phyloP scores from a whole-genome alignment of 805 yeast species.

The Dipodascus geniculatus region DNA sequence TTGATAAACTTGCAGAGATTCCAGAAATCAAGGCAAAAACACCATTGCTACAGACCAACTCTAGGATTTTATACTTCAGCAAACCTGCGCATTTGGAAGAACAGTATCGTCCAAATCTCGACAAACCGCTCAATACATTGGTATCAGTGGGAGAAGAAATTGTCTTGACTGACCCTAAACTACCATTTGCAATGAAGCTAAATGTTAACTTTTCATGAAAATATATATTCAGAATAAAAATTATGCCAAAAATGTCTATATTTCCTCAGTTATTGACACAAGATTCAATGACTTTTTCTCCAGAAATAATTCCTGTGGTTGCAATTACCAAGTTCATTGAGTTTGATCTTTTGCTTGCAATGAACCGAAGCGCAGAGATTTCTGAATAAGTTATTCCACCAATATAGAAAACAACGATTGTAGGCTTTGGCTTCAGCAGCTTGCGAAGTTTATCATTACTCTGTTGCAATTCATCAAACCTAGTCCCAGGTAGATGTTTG shows the following conservation, averaged over 20 bases:
- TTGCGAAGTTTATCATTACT: constrained; percentile 23
- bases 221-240: no score
- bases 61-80: constrained; percentile 33
- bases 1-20: constrained; percentile 28
- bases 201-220: constrained; percentile 14
- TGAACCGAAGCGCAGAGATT: constrained; percentile 52
- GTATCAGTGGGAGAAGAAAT: constrained; percentile 37
- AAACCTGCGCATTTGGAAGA: constrained; percentile 37
- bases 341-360: constrained; percentile 35
- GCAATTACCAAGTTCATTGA: constrained; percentile 32
- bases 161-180: constrained; percentile 38
- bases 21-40: constrained; percentile 24
- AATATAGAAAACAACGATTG: constrained; percentile 42
- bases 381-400: constrained; percentile 90
- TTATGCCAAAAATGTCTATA: no score
- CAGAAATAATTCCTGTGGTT: constrained; percentile 37
- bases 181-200: constrained; percentile 33
- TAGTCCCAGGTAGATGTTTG: constrained; percentile 26
- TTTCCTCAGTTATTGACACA: no score
- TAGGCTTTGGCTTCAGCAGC: constrained; percentile 20
- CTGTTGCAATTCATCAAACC: constrained; percentile 23
- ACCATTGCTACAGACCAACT: constrained; percentile 37
- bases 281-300: constrained; percentile 26
- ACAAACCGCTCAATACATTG: constrained; percentile 25
- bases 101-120: constrained; percentile 35